Conservation (phyloP, 768 basidiomycete species). For the Crucibulum laeve region DNA sequence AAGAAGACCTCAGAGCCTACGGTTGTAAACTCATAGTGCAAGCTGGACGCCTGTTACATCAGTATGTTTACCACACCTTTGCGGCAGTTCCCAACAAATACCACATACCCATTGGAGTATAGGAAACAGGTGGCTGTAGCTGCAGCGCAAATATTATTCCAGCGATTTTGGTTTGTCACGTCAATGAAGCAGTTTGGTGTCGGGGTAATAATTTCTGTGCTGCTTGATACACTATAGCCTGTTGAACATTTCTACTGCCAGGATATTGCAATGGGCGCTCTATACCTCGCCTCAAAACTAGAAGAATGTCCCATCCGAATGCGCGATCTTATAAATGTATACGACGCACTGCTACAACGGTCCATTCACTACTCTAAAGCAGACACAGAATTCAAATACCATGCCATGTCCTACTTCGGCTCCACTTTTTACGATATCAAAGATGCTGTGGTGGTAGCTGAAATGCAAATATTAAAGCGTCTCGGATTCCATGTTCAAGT, state of each 20-base stretch:
- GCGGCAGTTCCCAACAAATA: neutral
- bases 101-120: constrained; percentile 6
- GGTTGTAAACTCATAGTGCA: constrained; percentile 96
- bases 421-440: constrained; percentile 91
- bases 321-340: constrained; percentile 92
- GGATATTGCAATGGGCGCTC: constrained; percentile 88
- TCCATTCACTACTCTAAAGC: constrained; percentile 43
- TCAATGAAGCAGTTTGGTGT: constrained; percentile 95
- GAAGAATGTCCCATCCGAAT: constrained; percentile 91
- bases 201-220: constrained; percentile 52
- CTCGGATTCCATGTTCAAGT: constrained; percentile 95
- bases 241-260: constrained; percentile 22
- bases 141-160: constrained; percentile 93
- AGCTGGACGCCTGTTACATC: constrained; percentile 85
- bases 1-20: constrained; percentile 84
- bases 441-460: constrained; percentile 88
- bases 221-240: constrained; percentile 6
- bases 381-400: constrained; percentile 54
- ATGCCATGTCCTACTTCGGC: constrained; percentile 87
- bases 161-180: constrained; percentile 94
- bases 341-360: constrained; percentile 83
- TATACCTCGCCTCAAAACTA: constrained; percentile 85
- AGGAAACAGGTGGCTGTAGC: constrained; percentile 97
- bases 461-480: constrained; percentile 97
- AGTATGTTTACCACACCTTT: constrained; percentile 48